These are phyloP conservation scores for Sarocladium brachiariae DNA, from an alignment of 2,329 filamentous ascomycete genomes.

Conservation along the genomic window DNA sequence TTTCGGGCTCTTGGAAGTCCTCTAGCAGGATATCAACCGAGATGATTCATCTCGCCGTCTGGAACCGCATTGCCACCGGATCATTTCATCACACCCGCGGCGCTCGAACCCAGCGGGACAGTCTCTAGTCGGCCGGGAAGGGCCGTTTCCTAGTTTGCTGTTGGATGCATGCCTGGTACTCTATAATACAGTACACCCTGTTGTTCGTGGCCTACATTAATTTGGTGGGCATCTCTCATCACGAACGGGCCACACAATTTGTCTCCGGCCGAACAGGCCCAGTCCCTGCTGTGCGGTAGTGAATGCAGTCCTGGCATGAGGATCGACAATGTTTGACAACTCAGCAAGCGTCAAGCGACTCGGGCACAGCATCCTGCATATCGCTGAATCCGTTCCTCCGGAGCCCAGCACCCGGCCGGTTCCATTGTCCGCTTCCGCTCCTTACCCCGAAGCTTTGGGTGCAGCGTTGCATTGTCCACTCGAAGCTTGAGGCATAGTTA, in stretches of 20 bases:
- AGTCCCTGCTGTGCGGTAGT: background rate
- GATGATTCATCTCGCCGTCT: background rate
- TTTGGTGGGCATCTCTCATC: too few species aligned
- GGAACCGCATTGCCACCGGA: background rate
- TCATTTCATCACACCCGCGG: background rate
- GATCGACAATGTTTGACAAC: conserved; percentile 4
- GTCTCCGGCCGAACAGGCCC: too few species aligned
- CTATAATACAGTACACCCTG: background rate
- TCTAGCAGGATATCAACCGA: too few species aligned
- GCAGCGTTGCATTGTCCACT: background rate
- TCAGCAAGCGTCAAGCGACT: background rate
- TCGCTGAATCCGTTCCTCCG: conserved; percentile 5
- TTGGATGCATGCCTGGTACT: background rate
- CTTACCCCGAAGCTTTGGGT: background rate
- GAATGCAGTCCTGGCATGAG: background rate
- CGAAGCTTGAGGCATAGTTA: background rate
- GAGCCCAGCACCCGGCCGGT: background rate
- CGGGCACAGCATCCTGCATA: background rate
- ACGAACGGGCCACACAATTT: too few species aligned
- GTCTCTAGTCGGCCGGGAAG: background rate
- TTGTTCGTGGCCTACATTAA: too few species aligned
- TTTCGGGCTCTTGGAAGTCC: conserved; percentile 1
- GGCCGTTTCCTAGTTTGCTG: background rate
- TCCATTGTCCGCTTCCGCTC: background rate
- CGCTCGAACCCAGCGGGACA: background rate